Percentiles rank a stretch among this genome's conserved stretches.
phyloP scores from a whole-genome alignment of 1,284 basidiomycete genomes.

The Tausonia pullulans region DNA sequence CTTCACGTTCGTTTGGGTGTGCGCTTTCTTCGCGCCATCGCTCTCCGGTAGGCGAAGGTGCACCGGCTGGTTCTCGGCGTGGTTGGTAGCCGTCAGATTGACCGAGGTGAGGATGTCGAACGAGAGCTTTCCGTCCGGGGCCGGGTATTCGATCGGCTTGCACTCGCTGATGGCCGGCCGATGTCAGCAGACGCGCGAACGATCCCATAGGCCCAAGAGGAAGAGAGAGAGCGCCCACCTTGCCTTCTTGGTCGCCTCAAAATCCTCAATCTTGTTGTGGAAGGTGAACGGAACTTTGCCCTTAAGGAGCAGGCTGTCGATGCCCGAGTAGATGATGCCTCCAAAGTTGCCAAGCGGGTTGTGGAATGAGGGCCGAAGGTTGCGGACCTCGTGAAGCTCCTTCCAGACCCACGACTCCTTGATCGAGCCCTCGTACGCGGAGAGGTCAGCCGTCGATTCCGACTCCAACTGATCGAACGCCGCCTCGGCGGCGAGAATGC shows the following conservation, averaged over 20 bases:
- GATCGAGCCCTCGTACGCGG: conserved; percentile 60
- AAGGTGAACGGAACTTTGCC: conserved; percentile 92
- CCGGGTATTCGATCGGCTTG: conserved; percentile 79
- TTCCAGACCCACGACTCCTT: conserved; percentile 75
- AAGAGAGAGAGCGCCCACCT: conserved; percentile 28
- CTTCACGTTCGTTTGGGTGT: conserved; percentile 64
- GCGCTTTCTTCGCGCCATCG: conserved; percentile 44
- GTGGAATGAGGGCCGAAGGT: conserved; percentile 84
- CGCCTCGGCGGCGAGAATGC: conserved; percentile 90
- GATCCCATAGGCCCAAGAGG: not conserved
- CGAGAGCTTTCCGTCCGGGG: conserved; percentile 79
- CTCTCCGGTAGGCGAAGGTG: conserved; percentile 61
- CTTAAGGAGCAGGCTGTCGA: conserved; percentile 76
- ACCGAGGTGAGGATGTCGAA: conserved; percentile 91
- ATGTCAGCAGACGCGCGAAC: not conserved
- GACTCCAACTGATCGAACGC: conserved; percentile 54
- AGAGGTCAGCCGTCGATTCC: conserved; percentile 51
- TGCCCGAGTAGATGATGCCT: conserved; percentile 77
- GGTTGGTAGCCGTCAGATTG: conserved; percentile 87
- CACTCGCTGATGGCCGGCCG: conserved; percentile 40
- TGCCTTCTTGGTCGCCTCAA: conserved; percentile 58
- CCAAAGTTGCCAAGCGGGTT: conserved; percentile 76
- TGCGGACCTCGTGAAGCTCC: conserved; percentile 85
- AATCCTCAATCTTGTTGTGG: conserved; percentile 57
- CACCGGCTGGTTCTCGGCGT: conserved; percentile 88